These are phyloP conservation scores for Micromonas commoda DNA, from an alignment of 139 green algal genomes.

Conservation along the genomic window DNA sequence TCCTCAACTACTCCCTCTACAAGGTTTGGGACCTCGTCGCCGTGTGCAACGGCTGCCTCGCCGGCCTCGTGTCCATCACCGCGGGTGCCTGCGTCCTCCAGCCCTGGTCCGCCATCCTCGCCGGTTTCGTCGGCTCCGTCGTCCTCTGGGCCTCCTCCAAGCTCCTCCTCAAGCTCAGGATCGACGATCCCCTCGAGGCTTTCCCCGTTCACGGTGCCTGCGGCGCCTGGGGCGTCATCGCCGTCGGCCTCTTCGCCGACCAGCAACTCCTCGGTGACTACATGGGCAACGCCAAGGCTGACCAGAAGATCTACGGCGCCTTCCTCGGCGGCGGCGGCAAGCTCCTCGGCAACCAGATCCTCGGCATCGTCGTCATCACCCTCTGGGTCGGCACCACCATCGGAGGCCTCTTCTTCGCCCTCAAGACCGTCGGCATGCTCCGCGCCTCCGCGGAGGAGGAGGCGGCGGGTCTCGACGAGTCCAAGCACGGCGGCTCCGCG, in stretches of 20 bases:
- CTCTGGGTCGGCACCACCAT: slow-evolving; percentile 30
- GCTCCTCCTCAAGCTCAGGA: slow-evolving; percentile 42
- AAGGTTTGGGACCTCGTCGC: slow-evolving; percentile 32
- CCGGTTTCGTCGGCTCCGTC: slow-evolving; percentile 40
- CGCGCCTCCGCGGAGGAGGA: slow-evolving; percentile 44
- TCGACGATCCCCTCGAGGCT: slow-evolving; percentile 68
- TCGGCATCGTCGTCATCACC: slow-evolving; percentile 20
- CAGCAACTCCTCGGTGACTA: slow-evolving; percentile 39
- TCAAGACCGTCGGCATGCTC: slow-evolving; percentile 50
- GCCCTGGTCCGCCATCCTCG: slow-evolving; percentile 45
- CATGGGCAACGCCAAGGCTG: slow-evolving; percentile 11
- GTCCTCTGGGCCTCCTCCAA: slow-evolving; percentile 36
- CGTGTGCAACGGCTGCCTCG: slow-evolving; percentile 49
- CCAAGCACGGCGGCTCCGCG: slow-evolving; percentile 48
- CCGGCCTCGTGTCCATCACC: slow-evolving; percentile 54
- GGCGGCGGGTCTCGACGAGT: slow-evolving; percentile 45
- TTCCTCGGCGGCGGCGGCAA: slow-evolving; percentile 38
- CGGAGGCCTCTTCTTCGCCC: slow-evolving; percentile 54
- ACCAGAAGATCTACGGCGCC: slow-evolving; percentile 17
- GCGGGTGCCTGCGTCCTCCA: slow-evolving; percentile 44
- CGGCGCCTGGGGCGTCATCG: slow-evolving; percentile 46
- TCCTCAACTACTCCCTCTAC: slow-evolving; percentile 34
- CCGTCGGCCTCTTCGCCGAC: slow-evolving; percentile 45
- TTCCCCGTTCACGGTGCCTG: slow-evolving; percentile 65
- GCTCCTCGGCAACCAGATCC: slow-evolving; percentile 36